A percentile compares a stretch with the other conserved stretches of the same genome.
Evolutionary conservation across 805 yeast species (phyloP).

Genomic region (Ogataea siamensis): DNA sequence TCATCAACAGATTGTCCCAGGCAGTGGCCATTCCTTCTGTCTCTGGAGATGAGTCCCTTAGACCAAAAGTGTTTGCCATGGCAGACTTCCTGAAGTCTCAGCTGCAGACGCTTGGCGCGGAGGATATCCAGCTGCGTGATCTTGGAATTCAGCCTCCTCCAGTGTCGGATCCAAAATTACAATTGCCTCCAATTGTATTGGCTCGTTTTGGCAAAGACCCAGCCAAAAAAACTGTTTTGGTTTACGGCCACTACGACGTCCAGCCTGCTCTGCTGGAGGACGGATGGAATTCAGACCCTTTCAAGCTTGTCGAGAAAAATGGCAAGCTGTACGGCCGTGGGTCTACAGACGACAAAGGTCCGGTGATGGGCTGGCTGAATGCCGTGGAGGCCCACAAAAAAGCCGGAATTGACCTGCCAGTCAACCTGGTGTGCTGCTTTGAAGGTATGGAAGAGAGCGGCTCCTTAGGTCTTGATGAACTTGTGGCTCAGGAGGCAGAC

Average conservation of each 20-base stretch:
- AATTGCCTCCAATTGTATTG: conserved; percentile 92
- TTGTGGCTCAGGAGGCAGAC: conserved; percentile 76
- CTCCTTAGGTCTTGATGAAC: conserved; percentile 82
- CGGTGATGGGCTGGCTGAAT: conserved; percentile 96
- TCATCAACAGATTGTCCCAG: conserved; percentile 65
- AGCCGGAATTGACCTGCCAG: conserved; percentile 85
- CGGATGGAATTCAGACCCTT: conserved; percentile 96
- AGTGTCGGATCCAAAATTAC: conserved; percentile 59
- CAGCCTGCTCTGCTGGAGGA: conserved; percentile 93
- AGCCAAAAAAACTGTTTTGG: conserved; percentile 78
- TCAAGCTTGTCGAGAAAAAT: conserved; percentile 65
- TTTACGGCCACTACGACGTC: conserved; percentile 97
- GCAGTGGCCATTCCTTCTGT: conserved; percentile 97
- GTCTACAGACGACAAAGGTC: conserved; percentile 97
- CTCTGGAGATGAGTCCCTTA: conserved; percentile 81
- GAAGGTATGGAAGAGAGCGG: conserved; percentile 99
- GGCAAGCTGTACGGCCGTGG: conserved; percentile 87
- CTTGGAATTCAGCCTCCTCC: conserved; percentile 94
- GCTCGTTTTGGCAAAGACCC: conserved; percentile 85
- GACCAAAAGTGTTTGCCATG: conserved; percentile 89
- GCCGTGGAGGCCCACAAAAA: conserved; percentile 86
- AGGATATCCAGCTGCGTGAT: conserved; percentile 76
- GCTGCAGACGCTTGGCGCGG: conserved; percentile 69
- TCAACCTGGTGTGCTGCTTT: conserved; percentile 86
- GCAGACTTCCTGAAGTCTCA: conserved; percentile 76